phyloP scores from a whole-genome alignment of 73 alveolate genomes.

The Urostyla sp. region DNA sequence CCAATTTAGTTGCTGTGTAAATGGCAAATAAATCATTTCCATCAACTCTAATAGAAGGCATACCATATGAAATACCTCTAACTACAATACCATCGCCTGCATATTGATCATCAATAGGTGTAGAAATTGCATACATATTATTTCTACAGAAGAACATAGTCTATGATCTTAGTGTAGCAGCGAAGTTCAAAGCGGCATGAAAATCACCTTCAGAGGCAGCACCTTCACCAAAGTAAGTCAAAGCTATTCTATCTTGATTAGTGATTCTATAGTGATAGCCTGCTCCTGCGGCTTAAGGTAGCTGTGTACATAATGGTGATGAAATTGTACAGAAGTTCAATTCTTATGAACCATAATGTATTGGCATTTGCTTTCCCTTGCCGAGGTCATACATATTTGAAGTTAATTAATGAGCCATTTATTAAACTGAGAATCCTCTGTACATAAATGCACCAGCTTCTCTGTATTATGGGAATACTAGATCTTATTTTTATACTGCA shows the following conservation, averaged over 20 bases:
- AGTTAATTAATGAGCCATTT: constrained; percentile 90
- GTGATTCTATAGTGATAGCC: constrained; percentile 93
- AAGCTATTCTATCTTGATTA: constrained; percentile 88
- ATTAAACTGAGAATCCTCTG: constrained; percentile 93
- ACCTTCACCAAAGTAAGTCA: constrained; percentile 95
- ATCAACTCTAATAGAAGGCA: constrained; percentile 91
- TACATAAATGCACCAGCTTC: constrained; percentile 92
- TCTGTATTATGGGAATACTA: constrained; percentile 94
- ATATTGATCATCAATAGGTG: constrained; percentile 90
- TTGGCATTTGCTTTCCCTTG: constrained; percentile 97
- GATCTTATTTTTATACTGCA: constrained; percentile 83
- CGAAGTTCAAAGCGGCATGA: constrained; percentile 96
- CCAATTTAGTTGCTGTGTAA: constrained; percentile 84
- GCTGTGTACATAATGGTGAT: constrained; percentile 91
- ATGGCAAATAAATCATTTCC: constrained; percentile 97
- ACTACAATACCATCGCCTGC: constrained; percentile 96
- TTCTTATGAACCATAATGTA: constrained; percentile 91
- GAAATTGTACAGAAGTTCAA: constrained; percentile 90
- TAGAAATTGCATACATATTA: constrained; percentile 86
- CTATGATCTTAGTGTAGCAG: constrained; percentile 88
- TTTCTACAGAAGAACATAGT: constrained; percentile 95
- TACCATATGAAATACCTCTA: constrained; percentile 92
- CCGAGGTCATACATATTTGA: constrained; percentile 91
- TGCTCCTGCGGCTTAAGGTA: constrained; percentile 97
- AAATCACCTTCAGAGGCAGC: constrained; percentile 98